phyloP scores from a whole-genome alignment of 2,329 filamentous ascomycete species.

The Gaeumannomyces sp. region DNA sequence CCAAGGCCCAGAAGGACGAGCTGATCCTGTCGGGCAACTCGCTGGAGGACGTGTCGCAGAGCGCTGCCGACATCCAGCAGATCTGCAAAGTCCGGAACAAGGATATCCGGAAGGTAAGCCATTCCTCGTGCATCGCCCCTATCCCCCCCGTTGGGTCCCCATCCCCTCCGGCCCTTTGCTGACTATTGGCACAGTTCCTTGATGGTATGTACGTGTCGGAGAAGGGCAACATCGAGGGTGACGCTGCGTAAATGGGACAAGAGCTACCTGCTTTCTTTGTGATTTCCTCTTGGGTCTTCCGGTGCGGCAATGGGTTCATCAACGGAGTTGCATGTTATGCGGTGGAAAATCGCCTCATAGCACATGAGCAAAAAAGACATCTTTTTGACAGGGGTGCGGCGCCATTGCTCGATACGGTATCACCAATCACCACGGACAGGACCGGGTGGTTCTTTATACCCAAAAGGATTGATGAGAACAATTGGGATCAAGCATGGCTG shows the following conservation, averaged over 20 bases:
- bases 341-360: constrained; percentile 27
- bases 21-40: constrained; percentile 90
- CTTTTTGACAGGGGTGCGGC: constrained; percentile 7
- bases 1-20: constrained; percentile 95
- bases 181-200: constrained; percentile 66
- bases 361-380: constrained; percentile 9
- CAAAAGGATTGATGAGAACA: neutral
- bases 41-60: constrained; percentile 95
- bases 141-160: neutral
- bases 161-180: neutral
- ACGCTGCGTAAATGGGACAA: constrained; percentile 34
- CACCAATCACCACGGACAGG: neutral
- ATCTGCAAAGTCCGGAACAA: constrained; percentile 99
- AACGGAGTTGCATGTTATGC: constrained; percentile 50
- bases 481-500: neutral
- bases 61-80: constrained; percentile 95
- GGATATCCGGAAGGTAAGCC: constrained; percentile 94
- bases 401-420: neutral
- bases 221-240: constrained; percentile 88
- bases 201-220: constrained; percentile 99
- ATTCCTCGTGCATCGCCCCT: neutral
- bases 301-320: constrained; percentile 56
- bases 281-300: constrained; percentile 50
- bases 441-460: neutral
- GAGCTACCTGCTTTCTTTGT: constrained; percentile 27